phyloP scores from a whole-genome alignment of 345 rosid genomes.

The Camelina laxa region DNA sequence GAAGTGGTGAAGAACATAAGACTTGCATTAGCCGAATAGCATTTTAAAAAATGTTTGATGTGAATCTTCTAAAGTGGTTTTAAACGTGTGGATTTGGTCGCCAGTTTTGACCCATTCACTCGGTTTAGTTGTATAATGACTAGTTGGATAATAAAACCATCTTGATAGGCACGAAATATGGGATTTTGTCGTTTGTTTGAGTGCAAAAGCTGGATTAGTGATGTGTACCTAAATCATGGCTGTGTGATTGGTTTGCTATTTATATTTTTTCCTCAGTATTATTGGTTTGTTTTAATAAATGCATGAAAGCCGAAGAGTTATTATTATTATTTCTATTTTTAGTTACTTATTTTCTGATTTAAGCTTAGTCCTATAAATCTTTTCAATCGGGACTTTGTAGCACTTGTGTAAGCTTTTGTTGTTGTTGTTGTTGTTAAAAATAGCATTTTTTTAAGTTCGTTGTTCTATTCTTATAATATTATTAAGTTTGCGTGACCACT shows the following conservation, averaged over 20 bases:
- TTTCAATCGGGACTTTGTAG: neutral
- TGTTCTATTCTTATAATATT: neutral
- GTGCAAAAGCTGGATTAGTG: constrained; percentile 26
- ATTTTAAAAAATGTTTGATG: neutral
- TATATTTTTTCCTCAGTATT: neutral
- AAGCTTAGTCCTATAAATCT: neutral
- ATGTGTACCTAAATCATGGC: constrained; percentile 19
- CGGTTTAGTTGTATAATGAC: neutral
- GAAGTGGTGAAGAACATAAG: constrained; percentile 44
- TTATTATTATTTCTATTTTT: neutral
- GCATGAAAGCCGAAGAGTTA: neutral
- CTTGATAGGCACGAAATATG: neutral
- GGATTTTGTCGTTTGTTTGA: constrained; percentile 25
- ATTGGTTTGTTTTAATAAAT: constrained; percentile 16
- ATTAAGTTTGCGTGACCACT: neutral
- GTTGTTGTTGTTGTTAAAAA: no score
- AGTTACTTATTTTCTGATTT: neutral
- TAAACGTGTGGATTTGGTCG: constrained; percentile 5
- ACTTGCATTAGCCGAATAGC: constrained; percentile 38
- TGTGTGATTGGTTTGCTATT: constrained; percentile 15
- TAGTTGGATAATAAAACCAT: constrained; percentile 21
- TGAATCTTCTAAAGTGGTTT: neutral
- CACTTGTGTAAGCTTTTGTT: no score
- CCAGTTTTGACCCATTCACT: neutral
- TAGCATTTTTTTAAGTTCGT: neutral